Evolutionary conservation across 1,284 basidiomycete genomes (phyloP).

Genomic region (Spongispora temasekensis): DNA sequence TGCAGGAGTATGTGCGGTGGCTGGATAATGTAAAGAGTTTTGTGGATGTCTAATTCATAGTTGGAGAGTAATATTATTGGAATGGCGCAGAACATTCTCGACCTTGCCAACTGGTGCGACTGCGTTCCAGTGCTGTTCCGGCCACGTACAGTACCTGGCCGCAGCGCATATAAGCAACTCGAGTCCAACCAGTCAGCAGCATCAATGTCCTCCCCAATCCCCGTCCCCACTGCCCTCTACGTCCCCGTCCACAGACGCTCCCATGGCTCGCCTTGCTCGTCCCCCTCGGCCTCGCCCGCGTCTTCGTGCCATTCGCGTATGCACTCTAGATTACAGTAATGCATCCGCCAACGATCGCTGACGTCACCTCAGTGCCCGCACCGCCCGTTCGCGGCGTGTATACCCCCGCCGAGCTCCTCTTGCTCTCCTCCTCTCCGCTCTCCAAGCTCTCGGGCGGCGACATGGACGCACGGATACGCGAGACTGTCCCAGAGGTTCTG

Average conservation of each 20-base stretch:
- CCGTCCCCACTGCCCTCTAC: constrained; percentile 18
- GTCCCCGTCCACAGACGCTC: constrained; percentile 29
- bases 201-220: constrained; percentile 22
- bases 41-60: constrained; percentile 74
- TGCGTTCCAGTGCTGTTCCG: background rate
- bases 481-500: constrained; percentile 28
- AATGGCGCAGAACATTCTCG: constrained; percentile 27
- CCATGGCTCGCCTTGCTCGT: constrained; percentile 5
- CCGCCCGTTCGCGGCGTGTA: constrained; percentile 22
- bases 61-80: background rate
- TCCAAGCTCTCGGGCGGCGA: constrained; percentile 5
- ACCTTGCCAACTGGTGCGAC: background rate
- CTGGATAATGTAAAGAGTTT: constrained; percentile 83
- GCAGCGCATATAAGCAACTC: too few species aligned
- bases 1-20: constrained; percentile 91
- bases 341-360: background rate
- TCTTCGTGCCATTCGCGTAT: constrained; percentile 9
- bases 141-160: too few species aligned
- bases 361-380: background rate
- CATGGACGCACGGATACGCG: constrained; percentile 11
- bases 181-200: background rate
- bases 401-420: constrained; percentile 26
- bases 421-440: constrained; percentile 26
- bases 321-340: constrained; percentile 7
- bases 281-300: background rate